Percentiles rank a stretch among this genome's conserved stretches.
Conservation (phyloP, 2,329 filamentous ascomycete genomes). For the Zopfia rhizophila region DNA sequence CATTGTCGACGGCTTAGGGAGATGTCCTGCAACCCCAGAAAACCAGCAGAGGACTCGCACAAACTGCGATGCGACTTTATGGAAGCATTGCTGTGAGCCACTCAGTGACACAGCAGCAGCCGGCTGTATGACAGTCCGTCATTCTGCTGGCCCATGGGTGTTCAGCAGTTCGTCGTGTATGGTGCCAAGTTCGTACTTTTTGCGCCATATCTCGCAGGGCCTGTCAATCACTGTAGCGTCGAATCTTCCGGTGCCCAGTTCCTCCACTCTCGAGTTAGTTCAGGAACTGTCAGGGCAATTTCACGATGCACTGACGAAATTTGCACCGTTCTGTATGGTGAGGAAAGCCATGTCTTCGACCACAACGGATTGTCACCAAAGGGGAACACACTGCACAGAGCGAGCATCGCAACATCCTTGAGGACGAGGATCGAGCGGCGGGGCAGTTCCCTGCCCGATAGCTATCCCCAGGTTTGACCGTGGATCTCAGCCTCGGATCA, state of each 20-base stretch:
- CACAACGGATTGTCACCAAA: constrained; percentile 18
- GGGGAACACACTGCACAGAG: constrained; percentile 19
- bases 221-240: constrained; percentile 46
- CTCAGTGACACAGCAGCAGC: constrained; percentile 38
- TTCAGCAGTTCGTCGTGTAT: constrained; percentile 30
- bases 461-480: constrained; percentile 8
- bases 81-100: constrained; percentile 27
- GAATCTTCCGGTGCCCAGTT: constrained; percentile 22
- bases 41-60: constrained; percentile 26
- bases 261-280: constrained; percentile 16
- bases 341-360: constrained; percentile 10
- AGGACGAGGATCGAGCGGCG: constrained; percentile 15
- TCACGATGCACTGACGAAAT: constrained; percentile 1
- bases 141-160: constrained; percentile 25
- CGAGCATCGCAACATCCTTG: constrained; percentile 16
- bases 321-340: no score
- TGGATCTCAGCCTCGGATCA: constrained; percentile 22
- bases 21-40: constrained; percentile 20
- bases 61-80: constrained; percentile 37
- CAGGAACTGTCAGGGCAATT: constrained; percentile 12
- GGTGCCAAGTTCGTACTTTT: constrained; percentile 30
- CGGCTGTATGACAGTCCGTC: constrained; percentile 47
- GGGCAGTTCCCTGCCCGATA: constrained; percentile 16
- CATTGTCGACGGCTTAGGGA: constrained; percentile 27
- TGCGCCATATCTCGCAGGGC: constrained; percentile 37